A percentile compares a stretch with the other conserved stretches of the same genome.
Evolutionary conservation across 2,329 filamentous ascomycete species (phyloP).

Genomic region (Microcyclospora tardicrescens): DNA sequence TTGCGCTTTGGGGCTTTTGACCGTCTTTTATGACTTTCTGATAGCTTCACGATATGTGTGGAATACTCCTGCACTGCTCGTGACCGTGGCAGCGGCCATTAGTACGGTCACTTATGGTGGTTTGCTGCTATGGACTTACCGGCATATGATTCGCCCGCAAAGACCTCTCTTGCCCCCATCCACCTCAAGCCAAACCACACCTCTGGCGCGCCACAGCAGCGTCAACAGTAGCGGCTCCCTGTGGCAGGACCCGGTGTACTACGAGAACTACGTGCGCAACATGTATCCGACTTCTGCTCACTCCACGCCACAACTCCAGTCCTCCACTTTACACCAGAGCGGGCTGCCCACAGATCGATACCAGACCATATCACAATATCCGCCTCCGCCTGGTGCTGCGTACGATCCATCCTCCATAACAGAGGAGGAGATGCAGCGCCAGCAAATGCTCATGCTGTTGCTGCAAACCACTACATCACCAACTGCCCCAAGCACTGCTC

Average conservation of each 20-base stretch:
- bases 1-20: slow-evolving; percentile 35
- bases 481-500: slow-evolving; percentile 19
- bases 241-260: slow-evolving; percentile 27
- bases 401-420: slow-evolving; percentile 24
- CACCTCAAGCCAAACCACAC: slow-evolving; percentile 1
- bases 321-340: slow-evolving; percentile 5
- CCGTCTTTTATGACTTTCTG: slow-evolving; percentile 36
- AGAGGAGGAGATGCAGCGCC: slow-evolving; percentile 38
- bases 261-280: slow-evolving; percentile 33
- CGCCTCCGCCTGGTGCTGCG: slow-evolving; percentile 4
- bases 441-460: slow-evolving; percentile 39
- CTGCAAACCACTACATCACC: slow-evolving; percentile 17
- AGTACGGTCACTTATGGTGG: slow-evolving; percentile 30
- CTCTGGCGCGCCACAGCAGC: slow-evolving; percentile 4
- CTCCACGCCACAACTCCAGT: not conserved
- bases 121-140: slow-evolving; percentile 31
- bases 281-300: slow-evolving; percentile 30
- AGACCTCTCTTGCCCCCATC: not conserved
- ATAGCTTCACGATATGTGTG: slow-evolving; percentile 29
- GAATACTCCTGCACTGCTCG: slow-evolving; percentile 31
- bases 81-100: slow-evolving; percentile 27
- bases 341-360: slow-evolving; percentile 12
- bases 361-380: slow-evolving; percentile 4
- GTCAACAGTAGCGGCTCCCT: slow-evolving; percentile 7
- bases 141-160: slow-evolving; percentile 22